Base-by-base conservation (phyloP, 257 asterid genomes). In the Solanum chmielewskii region DNA sequence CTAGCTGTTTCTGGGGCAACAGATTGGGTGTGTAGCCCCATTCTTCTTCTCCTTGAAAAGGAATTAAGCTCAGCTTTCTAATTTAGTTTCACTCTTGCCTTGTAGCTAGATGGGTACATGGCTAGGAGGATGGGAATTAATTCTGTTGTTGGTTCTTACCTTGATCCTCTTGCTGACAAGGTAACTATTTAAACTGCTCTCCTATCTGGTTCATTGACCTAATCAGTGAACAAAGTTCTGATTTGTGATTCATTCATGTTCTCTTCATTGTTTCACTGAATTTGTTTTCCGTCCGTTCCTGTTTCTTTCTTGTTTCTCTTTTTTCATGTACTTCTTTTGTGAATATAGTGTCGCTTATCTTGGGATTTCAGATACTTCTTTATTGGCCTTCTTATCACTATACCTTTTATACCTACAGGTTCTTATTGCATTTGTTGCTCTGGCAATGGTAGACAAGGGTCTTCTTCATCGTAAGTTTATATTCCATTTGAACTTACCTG, bases 111-210 rank as follows among this genome's bases (percentile, higher is more conserved):
- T 93, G 99, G 99, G 69, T 95, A 94, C 75, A 56, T 94, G 92
- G 99, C 99, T 37, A 94, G 99, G 93, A 97, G 92, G 91, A 94
- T 97, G 99, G 90, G 92, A 84, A 93, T 97, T 87, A 90, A 92
- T 88, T 97, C 99, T 74, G 99, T 93, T 47, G 97, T 97, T 41
- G 99, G 99, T 52, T 97, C 99, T 85, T 97, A 95, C 92, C 98
- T 97, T 91, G 99, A 97, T 92, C 99, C 99, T 89, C 98, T 97
- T 60, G 99, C 99, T 29, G 99, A 95, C 93, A 95, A 97, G 96
- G 99, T 93, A 89, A 87, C 90, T 86, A 85, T 8, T 71, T 52
- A 77, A 66, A 11, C 59, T 77, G 37, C 12, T 42, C 56, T 76
- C 12, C 68, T 4, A 62, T 66, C 74, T 11, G 76, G 75, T 47